Conservation (phyloP, 768 basidiomycete genomes). For the Phanerochaete sordida region DNA sequence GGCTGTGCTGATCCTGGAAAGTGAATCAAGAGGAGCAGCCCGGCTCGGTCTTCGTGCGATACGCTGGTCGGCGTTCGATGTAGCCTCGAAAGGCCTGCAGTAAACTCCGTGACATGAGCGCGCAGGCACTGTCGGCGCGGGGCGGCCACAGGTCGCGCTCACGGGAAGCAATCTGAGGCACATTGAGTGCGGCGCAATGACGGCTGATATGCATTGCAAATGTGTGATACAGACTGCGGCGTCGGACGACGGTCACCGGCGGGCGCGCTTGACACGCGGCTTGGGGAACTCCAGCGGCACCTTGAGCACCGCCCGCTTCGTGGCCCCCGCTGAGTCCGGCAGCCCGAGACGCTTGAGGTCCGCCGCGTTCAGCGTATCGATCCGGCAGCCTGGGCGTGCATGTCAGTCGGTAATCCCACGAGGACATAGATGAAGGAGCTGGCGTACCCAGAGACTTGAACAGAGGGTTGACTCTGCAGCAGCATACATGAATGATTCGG, state of each 20-base stretch:
- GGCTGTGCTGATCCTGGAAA: too few relatives aligned
- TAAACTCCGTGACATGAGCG: too few relatives aligned
- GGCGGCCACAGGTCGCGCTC: too few relatives aligned
- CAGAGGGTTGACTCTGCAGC: conserved; percentile 52
- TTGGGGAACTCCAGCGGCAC: conserved; percentile 85
- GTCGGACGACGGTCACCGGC: conserved; percentile 11
- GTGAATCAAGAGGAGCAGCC: too few relatives aligned
- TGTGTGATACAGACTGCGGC: not conserved
- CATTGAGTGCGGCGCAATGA: too few relatives aligned
- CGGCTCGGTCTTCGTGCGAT: too few relatives aligned
- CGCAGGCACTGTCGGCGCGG: too few relatives aligned
- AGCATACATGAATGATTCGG: not conserved
- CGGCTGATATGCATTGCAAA: not conserved
- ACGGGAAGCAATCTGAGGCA: too few relatives aligned
- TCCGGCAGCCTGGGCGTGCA: conserved; percentile 59
- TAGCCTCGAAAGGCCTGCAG: too few relatives aligned
- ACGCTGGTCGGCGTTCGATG: too few relatives aligned
- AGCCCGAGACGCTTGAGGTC: conserved; percentile 73
- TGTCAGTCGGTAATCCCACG: not conserved
- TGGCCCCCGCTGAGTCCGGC: conserved; percentile 54
- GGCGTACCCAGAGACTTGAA: conserved; percentile 71
- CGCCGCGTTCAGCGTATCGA: conserved; percentile 49
- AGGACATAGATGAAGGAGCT: not conserved
- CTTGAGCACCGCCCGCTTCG: conserved; percentile 69
- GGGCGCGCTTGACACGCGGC: conserved; percentile 35